Evolutionary conservation across 805 yeast genomes (phyloP).

Genomic region (Starmerella scarabaei): DNA sequence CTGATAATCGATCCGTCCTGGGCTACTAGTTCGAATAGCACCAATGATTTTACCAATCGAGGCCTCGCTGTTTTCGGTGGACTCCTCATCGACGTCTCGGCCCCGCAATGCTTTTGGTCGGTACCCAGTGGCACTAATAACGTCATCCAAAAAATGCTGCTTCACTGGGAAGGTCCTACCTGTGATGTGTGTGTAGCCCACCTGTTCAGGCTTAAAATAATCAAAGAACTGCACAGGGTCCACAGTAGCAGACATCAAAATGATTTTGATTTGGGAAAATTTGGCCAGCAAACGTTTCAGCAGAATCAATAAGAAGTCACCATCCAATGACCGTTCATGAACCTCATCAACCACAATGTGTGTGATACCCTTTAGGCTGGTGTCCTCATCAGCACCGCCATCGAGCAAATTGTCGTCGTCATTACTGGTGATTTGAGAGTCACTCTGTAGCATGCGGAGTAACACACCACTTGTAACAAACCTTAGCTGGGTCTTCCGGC

Average conservation of each 20-base stretch:
- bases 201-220: conserved; percentile 40
- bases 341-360: conserved; percentile 86
- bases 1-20: conserved; percentile 49
- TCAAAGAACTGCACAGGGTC: conserved; percentile 51
- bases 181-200: conserved; percentile 67
- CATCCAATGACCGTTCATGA: conserved; percentile 88
- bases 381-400: not conserved
- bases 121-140: conserved; percentile 47
- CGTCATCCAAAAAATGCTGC: conserved; percentile 59
- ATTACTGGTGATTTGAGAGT: conserved; percentile 28
- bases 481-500: conserved; percentile 50
- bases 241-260: conserved; percentile 92
- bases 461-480: conserved; percentile 91
- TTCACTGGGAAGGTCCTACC: conserved; percentile 90
- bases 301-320: conserved; percentile 70
- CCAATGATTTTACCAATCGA: conserved; percentile 24
- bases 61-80: conserved; percentile 9
- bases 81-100: conserved; percentile 12
- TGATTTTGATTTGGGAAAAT: conserved; percentile 43
- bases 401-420: not conserved
- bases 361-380: conserved; percentile 30
- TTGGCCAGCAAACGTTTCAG: conserved; percentile 45
- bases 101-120: conserved; percentile 13
- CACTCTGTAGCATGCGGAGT: conserved; percentile 64
- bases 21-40: conserved; percentile 24